phyloP scores from a whole-genome alignment of 768 basidiomycete species.

The Lactarius trivialis region DNA sequence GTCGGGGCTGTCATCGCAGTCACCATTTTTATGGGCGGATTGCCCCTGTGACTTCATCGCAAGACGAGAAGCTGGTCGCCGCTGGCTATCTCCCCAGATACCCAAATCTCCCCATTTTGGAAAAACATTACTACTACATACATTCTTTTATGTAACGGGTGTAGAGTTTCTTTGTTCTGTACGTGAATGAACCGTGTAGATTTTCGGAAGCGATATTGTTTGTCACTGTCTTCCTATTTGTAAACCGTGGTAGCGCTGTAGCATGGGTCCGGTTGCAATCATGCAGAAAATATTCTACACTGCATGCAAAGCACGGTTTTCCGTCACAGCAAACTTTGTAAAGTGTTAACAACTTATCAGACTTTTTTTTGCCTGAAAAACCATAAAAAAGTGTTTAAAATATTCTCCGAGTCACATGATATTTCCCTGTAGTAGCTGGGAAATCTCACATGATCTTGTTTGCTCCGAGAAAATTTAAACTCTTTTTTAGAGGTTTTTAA shows the following conservation, averaged over 20 bases:
- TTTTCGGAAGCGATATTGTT: background rate
- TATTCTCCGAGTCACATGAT: too few relatives aligned
- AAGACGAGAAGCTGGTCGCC: background rate
- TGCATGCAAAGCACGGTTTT: too few relatives aligned
- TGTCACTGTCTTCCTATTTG: background rate
- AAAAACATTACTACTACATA: background rate
- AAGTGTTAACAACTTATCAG: too few relatives aligned
- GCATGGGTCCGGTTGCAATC: background rate
- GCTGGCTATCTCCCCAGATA: background rate
- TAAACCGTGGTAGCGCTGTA: background rate
- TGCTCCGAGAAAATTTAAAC: too few relatives aligned
- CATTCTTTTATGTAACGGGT: background rate
- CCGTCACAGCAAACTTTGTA: too few relatives aligned
- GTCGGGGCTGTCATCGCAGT: background rate
- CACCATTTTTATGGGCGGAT: background rate
- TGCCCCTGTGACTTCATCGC: background rate
- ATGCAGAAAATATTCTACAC: background rate
- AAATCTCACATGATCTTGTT: too few relatives aligned
- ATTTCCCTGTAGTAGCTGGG: too few relatives aligned
- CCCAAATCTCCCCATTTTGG: background rate
- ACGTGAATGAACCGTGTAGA: background rate
- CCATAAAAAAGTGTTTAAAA: too few relatives aligned
- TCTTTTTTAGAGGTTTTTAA: too few relatives aligned
- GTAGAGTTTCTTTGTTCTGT: background rate
- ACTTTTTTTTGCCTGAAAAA: too few relatives aligned